Conservation (phyloP, 2,329 filamentous ascomycete species). For the Aspergillus chevalieri region DNA sequence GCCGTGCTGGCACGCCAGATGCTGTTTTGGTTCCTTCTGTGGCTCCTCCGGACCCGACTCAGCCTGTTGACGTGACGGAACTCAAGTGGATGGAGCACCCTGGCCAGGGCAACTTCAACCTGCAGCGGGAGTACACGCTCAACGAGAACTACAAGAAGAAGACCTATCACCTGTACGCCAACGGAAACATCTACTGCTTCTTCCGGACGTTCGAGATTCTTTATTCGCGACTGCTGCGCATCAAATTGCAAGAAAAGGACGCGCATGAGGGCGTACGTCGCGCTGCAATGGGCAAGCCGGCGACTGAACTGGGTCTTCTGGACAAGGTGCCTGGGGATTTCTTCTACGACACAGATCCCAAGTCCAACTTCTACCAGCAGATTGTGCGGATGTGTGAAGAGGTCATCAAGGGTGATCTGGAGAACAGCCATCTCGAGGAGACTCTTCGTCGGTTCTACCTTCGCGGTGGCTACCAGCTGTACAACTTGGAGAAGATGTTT, state of each 20-base stretch:
- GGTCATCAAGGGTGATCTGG: slow-evolving; percentile 73
- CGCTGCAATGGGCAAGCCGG: slow-evolving; percentile 69
- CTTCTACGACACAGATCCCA: slow-evolving; percentile 59
- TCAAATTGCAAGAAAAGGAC: slow-evolving; percentile 71
- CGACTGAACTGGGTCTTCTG: slow-evolving; percentile 74
- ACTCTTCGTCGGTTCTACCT: slow-evolving; percentile 88
- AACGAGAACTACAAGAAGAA: slow-evolving; percentile 77
- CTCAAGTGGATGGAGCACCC: slow-evolving; percentile 58
- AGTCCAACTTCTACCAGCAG: slow-evolving; percentile 75
- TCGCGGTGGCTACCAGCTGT: slow-evolving; percentile 84
- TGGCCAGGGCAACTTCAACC: slow-evolving; percentile 49
- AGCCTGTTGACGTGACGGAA: slow-evolving; percentile 42
- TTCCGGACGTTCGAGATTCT: slow-evolving; percentile 89
- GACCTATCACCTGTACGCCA: slow-evolving; percentile 85
- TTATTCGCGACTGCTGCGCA: slow-evolving; percentile 72
- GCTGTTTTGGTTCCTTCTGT: slow-evolving; percentile 42
- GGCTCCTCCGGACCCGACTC: slow-evolving; percentile 49
- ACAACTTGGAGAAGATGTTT: slow-evolving; percentile 85
- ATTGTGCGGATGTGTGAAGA: slow-evolving; percentile 82
- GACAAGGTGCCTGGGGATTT: slow-evolving; percentile 70
- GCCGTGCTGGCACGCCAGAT: slow-evolving; percentile 80
- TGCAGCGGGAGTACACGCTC: slow-evolving; percentile 61
- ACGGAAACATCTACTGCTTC: slow-evolving; percentile 88
- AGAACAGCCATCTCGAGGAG: slow-evolving; percentile 80
- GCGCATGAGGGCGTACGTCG: slow-evolving; percentile 69